A percentile compares a stretch with the other conserved stretches of the same genome.
Conservation (phyloP, 306 rosid genomes). For the Abrus pulchellus region DNA sequence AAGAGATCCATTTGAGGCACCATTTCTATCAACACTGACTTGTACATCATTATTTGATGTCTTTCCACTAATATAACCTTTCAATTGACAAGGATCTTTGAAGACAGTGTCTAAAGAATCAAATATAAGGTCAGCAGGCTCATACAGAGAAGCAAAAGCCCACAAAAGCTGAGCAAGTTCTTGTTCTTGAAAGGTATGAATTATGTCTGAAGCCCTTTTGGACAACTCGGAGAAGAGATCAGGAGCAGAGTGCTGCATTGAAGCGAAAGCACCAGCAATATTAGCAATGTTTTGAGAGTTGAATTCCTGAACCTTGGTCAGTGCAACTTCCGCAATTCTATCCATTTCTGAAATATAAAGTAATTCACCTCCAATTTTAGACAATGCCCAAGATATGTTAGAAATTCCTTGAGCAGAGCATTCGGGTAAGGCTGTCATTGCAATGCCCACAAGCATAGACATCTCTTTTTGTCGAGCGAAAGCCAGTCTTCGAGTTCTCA, state of each 20-base stretch:
- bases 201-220: constrained; percentile 70
- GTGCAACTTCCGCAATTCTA: constrained; percentile 87
- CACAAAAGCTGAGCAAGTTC: constrained; percentile 93
- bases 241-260: constrained; percentile 90
- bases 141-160: constrained; percentile 90
- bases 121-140: constrained; percentile 68
- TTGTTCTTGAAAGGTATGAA: constrained; percentile 85
- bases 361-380: constrained; percentile 92
- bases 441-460: constrained; percentile 90
- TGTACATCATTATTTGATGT: constrained; percentile 43
- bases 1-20: constrained; percentile 50
- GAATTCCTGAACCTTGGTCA: constrained; percentile 76
- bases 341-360: constrained; percentile 95
- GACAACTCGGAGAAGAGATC: constrained; percentile 78
- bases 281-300: constrained; percentile 94
- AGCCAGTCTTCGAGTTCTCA: constrained; percentile 75
- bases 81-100: constrained; percentile 59
- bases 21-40: constrained; percentile 43
- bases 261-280: constrained; percentile 91
- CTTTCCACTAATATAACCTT: constrained; percentile 48
- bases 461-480: constrained; percentile 91
- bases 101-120: constrained; percentile 76
- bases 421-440: constrained; percentile 85
- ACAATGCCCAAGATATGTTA: constrained; percentile 89
- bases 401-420: constrained; percentile 95